phyloP scores from a whole-genome alignment of 495 filamentous ascomycete genomes.

The Penicillium waksmanii region DNA sequence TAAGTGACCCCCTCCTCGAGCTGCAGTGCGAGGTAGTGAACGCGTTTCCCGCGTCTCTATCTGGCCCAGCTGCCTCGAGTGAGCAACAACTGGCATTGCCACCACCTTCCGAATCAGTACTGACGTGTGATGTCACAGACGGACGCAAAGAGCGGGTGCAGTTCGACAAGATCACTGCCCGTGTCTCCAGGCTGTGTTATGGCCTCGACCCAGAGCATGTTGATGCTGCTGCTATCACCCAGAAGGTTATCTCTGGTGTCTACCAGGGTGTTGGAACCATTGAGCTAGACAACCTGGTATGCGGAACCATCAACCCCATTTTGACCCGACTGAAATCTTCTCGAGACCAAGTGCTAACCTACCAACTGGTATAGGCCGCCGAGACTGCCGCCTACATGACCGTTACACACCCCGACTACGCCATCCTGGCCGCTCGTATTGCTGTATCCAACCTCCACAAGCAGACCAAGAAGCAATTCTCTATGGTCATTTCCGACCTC shows the following conservation, averaged over 20 bases:
- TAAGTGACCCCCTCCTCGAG: conserved; percentile 42
- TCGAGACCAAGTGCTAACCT: conserved; percentile 2
- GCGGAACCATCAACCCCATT: conserved; percentile 27
- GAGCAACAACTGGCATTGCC: conserved; percentile 25
- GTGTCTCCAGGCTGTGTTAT: conserved; percentile 96
- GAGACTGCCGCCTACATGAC: conserved; percentile 99
- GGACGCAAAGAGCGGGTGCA: conserved; percentile 99
- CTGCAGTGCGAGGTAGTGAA: not conserved
- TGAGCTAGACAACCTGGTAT: conserved; percentile 94
- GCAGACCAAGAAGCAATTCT: conserved; percentile 99
- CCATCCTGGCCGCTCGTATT: conserved; percentile 97
- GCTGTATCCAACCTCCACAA: conserved; percentile 99
- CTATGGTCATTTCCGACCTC: conserved; percentile 86
- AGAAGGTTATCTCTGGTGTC: conserved; percentile 98
- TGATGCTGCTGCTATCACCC: conserved; percentile 96
- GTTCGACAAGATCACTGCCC: conserved; percentile 99
- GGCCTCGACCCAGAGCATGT: conserved; percentile 95
- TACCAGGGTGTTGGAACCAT: conserved; percentile 97
- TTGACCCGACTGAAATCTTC: not conserved
- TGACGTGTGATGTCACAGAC: conserved; percentile 59
- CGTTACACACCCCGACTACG: conserved; percentile 97
- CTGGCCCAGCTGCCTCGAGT: not conserved
- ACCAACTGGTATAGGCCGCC: conserved; percentile 67
- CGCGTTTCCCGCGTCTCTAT: conserved; percentile 11
- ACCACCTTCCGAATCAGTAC: conserved; percentile 23